Conservation (phyloP, 2,329 filamentous ascomycete species). For the Cercospora zeina region DNA sequence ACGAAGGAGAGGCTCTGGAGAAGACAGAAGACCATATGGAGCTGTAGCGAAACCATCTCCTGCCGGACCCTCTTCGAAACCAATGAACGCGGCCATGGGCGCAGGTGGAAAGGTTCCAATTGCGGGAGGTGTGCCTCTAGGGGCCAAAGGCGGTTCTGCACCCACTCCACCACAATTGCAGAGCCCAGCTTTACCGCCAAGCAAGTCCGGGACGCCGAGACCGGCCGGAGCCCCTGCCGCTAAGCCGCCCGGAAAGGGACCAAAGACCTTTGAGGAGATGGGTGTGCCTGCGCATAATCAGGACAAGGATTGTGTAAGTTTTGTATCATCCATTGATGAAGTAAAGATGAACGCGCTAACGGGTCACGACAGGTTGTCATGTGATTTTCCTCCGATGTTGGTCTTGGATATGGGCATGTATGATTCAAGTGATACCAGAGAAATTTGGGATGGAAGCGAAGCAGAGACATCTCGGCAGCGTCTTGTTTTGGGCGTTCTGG, state of each 20-base stretch:
- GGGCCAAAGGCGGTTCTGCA: conserved; percentile 13
- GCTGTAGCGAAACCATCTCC: conserved; percentile 1
- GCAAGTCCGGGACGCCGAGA: conserved; percentile 36
- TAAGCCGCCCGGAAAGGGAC: conserved; percentile 66
- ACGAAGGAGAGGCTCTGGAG: conserved; percentile 23
- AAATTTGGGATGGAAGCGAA: background rate
- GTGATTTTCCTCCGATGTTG: background rate
- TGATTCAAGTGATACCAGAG: conserved; percentile 3
- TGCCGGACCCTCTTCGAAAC: background rate
- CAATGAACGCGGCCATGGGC: background rate
- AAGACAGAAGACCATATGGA: conserved; percentile 13
- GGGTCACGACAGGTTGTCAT: background rate
- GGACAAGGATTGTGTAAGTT: conserved; percentile 79
- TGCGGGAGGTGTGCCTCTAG: conserved; percentile 4
- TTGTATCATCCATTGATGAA: background rate
- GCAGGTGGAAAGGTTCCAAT: background rate
- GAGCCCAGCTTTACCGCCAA: conserved; percentile 25
- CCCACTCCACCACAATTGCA: conserved; percentile 28
- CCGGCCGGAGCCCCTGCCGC: conserved; percentile 27
- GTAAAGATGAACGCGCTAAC: background rate
- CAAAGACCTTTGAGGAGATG: conserved; percentile 98
- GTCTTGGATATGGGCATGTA: background rate
- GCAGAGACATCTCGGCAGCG: background rate
- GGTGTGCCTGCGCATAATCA: conserved; percentile 81
- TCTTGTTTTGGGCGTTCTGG: background rate